Base-by-base conservation (phyloP, 2,329 filamentous ascomycete species). In the Pestalotiopsis sp. region DNA sequence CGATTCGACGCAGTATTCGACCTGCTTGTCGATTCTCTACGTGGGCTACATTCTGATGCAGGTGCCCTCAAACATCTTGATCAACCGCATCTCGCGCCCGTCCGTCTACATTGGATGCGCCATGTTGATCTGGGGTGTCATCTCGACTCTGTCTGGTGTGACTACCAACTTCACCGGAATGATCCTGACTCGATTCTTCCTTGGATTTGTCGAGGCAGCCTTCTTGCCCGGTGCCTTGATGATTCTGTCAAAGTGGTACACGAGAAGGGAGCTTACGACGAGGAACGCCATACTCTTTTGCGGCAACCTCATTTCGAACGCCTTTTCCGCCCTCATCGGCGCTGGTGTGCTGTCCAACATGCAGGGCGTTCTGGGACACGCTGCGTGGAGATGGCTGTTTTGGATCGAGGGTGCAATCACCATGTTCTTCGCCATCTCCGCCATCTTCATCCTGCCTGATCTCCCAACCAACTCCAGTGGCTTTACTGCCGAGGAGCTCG, bases 231-330 rank as follows among this genome's bases (percentile, higher is more conserved):
- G 89, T 56, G 87, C 87, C 0, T 81, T 91, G 11, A 81, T 90
- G 57, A 87, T 91, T 59, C 81, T 91, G 22, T 89, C 87, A 0
- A 88, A 90, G 71, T 92, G 89, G 85, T 92, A 92, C 76, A 91
- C 89, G 1, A 83, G 88, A 61, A 83, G 85, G 63, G 86, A 88
- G 77, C 73, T 89, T 69, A 83, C 84, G 14, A 78, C 79, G 66
- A 79, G 86, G 64, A 87, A 88, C 71, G 86, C 86, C 66, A 82
- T 89, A 38, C 76, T 89, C 24, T 89, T 88, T 76, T 86, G 86
- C 69, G 86, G 86, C 1, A 88, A 88, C 73, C 83, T 88, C 70
- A 84, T 89, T 70, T 87, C 87, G 59, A 87, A 87, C 61, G 86
- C 86, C 65, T 89, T 89, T 72, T 87, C 86, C 0, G 86, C 86